Evolutionary conservation across 2,329 filamentous ascomycete genomes (phyloP), one percentile per base, ranked within the genome.

Genomic region (Pseudogymnoascus sp.): DNA sequence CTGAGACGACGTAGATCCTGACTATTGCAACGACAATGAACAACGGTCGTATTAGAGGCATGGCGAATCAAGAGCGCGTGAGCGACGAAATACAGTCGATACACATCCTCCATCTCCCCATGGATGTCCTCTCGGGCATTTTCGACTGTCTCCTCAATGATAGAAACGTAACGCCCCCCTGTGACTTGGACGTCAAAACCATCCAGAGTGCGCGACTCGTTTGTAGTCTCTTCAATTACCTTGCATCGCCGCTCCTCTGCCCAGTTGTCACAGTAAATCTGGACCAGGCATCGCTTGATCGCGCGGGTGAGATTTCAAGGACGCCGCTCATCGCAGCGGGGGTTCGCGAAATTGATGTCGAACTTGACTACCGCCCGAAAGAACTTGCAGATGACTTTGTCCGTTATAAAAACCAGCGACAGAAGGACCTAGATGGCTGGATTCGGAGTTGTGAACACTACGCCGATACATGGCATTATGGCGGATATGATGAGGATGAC

Each of bases 91-190:
- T 35, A 20, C 36, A 2, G 20, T 6, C 22, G 7, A n/a, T 35
- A 16, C 16, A 47, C 37, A 25, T 60, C 22, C 37, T 60, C 22
- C 7, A 47, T 20, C 58, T 60, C 14, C 58, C 58, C 16, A 11
- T 43, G n/a, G 58, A 60, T 60, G 47, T 60, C 58, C 37, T 60
- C 8, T 20, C 12, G 14, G 9, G 11, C 20, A 28, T 60, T 60
- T 60, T 59, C 12, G 58, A 30, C 36, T 11, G 25, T 18, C 30
- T 59, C 35, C 5, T 11, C 20, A 18, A 39, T 16, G 35, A 22
- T 22, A n/a, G 3, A 8, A 9, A 25, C 22, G 22, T 25, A 25
- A 25, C 22, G 22, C 1, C 22, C 22, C 22, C 22, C 3, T 5
- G 22, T 4, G 25, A 37, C 5, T 3, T 7, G 1, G 25, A 14